phyloP scores from a whole-genome alignment of 305 asterid species.

The Plantago lanceolata region DNA sequence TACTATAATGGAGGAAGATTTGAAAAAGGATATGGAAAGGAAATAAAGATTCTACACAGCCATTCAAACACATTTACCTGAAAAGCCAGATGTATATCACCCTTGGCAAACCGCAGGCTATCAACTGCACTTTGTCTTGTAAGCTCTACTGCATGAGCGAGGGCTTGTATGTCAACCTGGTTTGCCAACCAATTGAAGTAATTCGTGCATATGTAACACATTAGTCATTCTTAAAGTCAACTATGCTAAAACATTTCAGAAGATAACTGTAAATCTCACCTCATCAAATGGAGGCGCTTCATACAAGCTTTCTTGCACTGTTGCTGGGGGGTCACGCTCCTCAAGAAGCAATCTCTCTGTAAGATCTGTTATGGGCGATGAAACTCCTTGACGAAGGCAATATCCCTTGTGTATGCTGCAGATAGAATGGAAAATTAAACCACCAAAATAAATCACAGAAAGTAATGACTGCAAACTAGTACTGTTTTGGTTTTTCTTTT shows the following conservation, averaged over 20 bases:
- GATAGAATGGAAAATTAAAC: conserved; percentile 14
- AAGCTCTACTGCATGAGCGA: conserved; percentile 97
- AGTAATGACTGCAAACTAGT: conserved; percentile 5
- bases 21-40: not conserved
- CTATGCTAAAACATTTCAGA: not conserved
- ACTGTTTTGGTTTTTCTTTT: not conserved
- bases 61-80: conserved; percentile 46
- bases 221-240: not conserved
- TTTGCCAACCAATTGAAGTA: conserved; percentile 17
- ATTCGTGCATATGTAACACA: conserved; percentile 15
- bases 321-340: conserved; percentile 88
- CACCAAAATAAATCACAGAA: conserved; percentile 7
- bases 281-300: conserved; percentile 97
- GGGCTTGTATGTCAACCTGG: conserved; percentile 96
- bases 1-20: not conserved
- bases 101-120: conserved; percentile 93
- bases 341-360: conserved; percentile 94
- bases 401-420: conserved; percentile 88
- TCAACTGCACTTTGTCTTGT: conserved; percentile 95
- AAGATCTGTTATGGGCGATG: conserved; percentile 83
- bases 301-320: conserved; percentile 62
- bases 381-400: conserved; percentile 82
- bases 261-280: conserved; percentile 38
- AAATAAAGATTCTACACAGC: not conserved
- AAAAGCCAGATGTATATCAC: conserved; percentile 81